Conservation (phyloP, 495 filamentous ascomycete genomes). For the Hyaloscypha bicolor region DNA sequence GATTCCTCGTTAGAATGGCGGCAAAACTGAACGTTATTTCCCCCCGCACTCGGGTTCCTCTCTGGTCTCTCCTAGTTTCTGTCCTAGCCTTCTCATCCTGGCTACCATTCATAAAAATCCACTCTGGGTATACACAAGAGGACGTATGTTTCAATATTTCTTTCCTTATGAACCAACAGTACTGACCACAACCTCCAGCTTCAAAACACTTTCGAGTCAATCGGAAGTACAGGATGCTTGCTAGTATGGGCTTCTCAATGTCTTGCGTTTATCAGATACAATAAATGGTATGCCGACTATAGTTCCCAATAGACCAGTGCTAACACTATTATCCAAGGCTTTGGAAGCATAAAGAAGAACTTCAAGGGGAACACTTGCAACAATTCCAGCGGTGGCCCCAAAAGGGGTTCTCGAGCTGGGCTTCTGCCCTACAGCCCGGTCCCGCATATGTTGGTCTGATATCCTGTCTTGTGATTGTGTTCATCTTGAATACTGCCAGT, state of each 20-base stretch:
- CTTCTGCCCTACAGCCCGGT: conserved; percentile 8
- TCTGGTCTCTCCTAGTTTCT: conserved; percentile 43
- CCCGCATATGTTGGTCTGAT: conserved; percentile 20
- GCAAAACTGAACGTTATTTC: conserved; percentile 18
- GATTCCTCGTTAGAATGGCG: conserved; percentile 13
- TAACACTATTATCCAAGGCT: conserved; percentile 12
- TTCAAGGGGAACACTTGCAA: conserved; percentile 5
- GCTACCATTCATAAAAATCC: conserved; percentile 46
- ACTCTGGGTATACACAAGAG: conserved; percentile 18
- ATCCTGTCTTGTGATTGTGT: conserved; percentile 18
- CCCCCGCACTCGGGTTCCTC: conserved; percentile 33
- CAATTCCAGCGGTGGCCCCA: conserved; percentile 15
- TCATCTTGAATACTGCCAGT: conserved; percentile 19
- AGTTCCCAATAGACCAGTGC: not conserved
- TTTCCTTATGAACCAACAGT: no score
- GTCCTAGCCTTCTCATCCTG: conserved; percentile 41
- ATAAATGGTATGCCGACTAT: conserved; percentile 27
- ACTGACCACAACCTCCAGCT: no score
- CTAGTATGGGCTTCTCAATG: conserved; percentile 50
- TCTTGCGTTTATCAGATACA: conserved; percentile 47
- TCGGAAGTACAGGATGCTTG: conserved; percentile 43
- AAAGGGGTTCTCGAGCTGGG: conserved; percentile 20
- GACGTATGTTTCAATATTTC: not conserved
- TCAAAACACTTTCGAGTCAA: conserved; percentile 40
- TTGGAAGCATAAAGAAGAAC: not conserved